Evolutionary conservation across 495 filamentous ascomycete genomes (phyloP).

Genomic region (Trichocladium antarcticum): DNA sequence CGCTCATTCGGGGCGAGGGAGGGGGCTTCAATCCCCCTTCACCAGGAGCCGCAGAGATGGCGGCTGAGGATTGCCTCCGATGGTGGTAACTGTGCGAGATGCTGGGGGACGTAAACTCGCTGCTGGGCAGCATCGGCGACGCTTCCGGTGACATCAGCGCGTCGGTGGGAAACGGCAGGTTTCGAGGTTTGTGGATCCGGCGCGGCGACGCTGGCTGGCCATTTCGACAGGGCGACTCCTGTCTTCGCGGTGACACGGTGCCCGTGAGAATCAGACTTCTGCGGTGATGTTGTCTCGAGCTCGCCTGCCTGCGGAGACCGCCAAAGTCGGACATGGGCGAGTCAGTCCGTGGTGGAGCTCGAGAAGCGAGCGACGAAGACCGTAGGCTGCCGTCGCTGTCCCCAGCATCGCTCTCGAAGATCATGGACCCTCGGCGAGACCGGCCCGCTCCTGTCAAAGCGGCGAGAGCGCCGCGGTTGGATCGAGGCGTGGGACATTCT

Average conservation of each 20-base stretch:
- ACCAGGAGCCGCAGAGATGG: conserved; percentile 51
- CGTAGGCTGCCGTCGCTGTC: conserved; percentile 78
- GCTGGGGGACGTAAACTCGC: conserved; percentile 67
- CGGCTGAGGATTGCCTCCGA: conserved; percentile 82
- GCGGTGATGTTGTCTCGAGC: conserved; percentile 67
- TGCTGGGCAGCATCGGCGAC: conserved; percentile 71
- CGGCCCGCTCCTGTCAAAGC: conserved; percentile 47
- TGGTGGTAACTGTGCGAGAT: conserved; percentile 45
- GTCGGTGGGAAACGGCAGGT: conserved; percentile 59
- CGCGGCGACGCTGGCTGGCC: conserved; percentile 67
- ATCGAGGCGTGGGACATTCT: conserved; percentile 84
- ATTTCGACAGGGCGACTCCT: conserved; percentile 68
- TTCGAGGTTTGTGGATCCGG: conserved; percentile 72
- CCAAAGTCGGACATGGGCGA: conserved; percentile 79
- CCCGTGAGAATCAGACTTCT: conserved; percentile 71
- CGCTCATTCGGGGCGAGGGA: conserved; percentile 64
- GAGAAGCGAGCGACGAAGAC: conserved; percentile 66
- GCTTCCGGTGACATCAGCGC: conserved; percentile 72
- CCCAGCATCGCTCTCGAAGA: conserved; percentile 65
- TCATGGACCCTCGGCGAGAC: conserved; percentile 58
- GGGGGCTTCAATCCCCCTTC: conserved; percentile 53
- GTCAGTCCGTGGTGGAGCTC: conserved; percentile 58
- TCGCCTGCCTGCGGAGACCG: conserved; percentile 55
- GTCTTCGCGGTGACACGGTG: conserved; percentile 63
- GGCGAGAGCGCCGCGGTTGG: conserved; percentile 58